Evolutionary conservation across 495 filamentous ascomycete genomes (phyloP), one percentile per base, ranked within the genome.

Genomic region (Copromyces sp.): DNA sequence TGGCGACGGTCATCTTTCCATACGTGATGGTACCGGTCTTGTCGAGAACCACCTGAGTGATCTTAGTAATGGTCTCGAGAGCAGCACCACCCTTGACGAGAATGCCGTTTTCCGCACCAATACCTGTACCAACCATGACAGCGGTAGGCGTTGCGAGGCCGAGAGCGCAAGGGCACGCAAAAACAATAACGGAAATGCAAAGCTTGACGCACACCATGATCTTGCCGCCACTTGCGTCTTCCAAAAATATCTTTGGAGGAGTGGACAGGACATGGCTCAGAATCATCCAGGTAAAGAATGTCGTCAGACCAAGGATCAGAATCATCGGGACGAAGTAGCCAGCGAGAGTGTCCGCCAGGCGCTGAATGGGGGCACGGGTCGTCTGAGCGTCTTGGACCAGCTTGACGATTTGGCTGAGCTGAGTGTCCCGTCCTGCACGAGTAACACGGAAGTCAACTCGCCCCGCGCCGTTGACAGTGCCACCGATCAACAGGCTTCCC

Each of bases 131-230:
- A 4, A 99, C 95, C 96, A 99, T 98, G 75, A 99, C 94, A 2
- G 95, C 95, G 0, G 95, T 99, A 3, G 95, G 95, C 0, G 95
- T 98, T 59, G 92, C 93, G 17, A 99, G 88, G 69, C 95, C 95
- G 35, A 99, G 86, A 0, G 96, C 96, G 77, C 95, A 99, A 24
- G 95, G 95, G 79, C 95, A 99, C 5, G 95, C 95, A 81, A 99
- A 97, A 24, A 98, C 96, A 79, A 99, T 97, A 70, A 99, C 95
- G 0, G 96, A 95, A 75, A 99, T 99, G 80, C 96, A 98, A 16
- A 99, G 89, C 83, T 99, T 95, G 70, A 98, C 83, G 78, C 96
- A 99, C 3, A 99, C 92, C 93, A 98, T 97, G 69, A 98, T 84
- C 77, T 90, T 92, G 38, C 95, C 95, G 71, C 96, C 96, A 76